Percentiles rank a stretch among this genome's conserved stretches.
Evolutionary conservation across 768 basidiomycete species (phyloP).

Genomic region (Neoboletus subvelutipes): DNA sequence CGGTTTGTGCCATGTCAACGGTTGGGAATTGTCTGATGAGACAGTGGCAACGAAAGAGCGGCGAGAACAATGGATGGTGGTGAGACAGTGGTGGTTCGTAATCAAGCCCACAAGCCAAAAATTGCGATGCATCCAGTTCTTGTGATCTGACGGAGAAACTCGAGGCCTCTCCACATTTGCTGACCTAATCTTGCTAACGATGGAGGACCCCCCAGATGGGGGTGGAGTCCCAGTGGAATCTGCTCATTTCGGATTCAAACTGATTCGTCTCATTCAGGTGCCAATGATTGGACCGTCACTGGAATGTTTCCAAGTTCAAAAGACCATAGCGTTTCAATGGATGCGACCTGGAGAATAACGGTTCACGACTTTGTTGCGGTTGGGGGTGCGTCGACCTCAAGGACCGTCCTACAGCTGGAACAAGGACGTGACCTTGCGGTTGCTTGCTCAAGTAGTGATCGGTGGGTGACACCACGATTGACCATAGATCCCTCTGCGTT

Average conservation of each 20-base stretch:
- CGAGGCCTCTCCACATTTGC: not conserved
- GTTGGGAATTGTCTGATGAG: not conserved
- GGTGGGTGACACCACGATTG: slow-evolving; percentile 23
- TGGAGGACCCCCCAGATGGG: not conserved
- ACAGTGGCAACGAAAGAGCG: not conserved
- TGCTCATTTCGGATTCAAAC: not conserved
- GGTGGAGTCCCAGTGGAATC: not conserved
- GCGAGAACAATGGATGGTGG: not conserved
- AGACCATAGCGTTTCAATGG: not conserved
- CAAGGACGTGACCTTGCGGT: slow-evolving; percentile 22
- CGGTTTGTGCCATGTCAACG: slow-evolving; percentile 17
- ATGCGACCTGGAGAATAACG: slow-evolving; percentile 8
- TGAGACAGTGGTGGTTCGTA: not conserved
- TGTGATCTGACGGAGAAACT: not conserved
- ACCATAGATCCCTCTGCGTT: slow-evolving; percentile 17
- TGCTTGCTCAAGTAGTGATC: slow-evolving; percentile 10
- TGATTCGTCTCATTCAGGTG: not conserved
- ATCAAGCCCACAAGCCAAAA: not conserved
- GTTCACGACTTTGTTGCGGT: slow-evolving; percentile 23
- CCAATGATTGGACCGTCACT: not conserved
- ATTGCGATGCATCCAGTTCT: not conserved
- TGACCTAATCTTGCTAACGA: not conserved
- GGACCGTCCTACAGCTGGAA: slow-evolving; percentile 10
- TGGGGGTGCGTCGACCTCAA: not conserved
- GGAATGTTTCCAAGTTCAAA: not conserved